A percentile compares a stretch with the other conserved stretches of the same genome.
These are phyloP conservation scores for Hippophae rhamnoides DNA, from an alignment of 306 rosid genomes.

Conservation along the genomic window DNA sequence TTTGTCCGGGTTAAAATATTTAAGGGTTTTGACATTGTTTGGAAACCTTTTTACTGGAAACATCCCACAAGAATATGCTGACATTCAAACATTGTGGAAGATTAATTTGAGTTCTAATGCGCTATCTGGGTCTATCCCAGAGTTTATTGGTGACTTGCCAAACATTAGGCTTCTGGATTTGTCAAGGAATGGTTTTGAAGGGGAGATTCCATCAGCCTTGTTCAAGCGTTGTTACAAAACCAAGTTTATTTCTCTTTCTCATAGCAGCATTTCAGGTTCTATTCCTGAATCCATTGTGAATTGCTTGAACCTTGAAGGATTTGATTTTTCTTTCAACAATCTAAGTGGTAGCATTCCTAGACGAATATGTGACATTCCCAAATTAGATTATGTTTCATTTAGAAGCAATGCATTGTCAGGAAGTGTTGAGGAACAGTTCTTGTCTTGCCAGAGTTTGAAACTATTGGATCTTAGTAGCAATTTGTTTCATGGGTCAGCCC, in stretches of 20 bases:
- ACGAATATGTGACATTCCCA: constrained; percentile 54
- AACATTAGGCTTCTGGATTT: constrained; percentile 80
- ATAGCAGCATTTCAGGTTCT: constrained; percentile 54
- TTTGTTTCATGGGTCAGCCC: constrained; percentile 51
- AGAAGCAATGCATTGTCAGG: constrained; percentile 77
- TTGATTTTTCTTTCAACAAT: constrained; percentile 86
- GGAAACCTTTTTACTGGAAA: constrained; percentile 68
- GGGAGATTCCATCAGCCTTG: constrained; percentile 69
- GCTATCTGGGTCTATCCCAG: constrained; percentile 72
- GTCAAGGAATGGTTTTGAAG: constrained; percentile 70
- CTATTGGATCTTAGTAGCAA: constrained; percentile 75
- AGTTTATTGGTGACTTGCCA: constrained; percentile 72
- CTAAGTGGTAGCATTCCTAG: constrained; percentile 65
- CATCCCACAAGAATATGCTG: constrained; percentile 59
- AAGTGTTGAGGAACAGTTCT: constrained; percentile 36
- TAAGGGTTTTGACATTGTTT: constrained; percentile 76
- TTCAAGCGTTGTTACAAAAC: constrained; percentile 67
- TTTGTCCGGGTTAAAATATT: constrained; percentile 58
- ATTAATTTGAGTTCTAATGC: constrained; percentile 85
- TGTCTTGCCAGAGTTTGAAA: constrained; percentile 52
- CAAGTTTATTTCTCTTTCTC: constrained; percentile 74
- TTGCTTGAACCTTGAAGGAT: constrained; percentile 78
- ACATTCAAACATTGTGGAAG: constrained; percentile 72
- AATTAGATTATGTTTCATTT: constrained; percentile 54
- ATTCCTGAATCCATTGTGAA: constrained; percentile 65